A percentile compares a stretch with the other conserved stretches of the same genome.
phyloP scores from a whole-genome alignment of 2,329 filamentous ascomycete species.

The Colletotrichum phormii region DNA sequence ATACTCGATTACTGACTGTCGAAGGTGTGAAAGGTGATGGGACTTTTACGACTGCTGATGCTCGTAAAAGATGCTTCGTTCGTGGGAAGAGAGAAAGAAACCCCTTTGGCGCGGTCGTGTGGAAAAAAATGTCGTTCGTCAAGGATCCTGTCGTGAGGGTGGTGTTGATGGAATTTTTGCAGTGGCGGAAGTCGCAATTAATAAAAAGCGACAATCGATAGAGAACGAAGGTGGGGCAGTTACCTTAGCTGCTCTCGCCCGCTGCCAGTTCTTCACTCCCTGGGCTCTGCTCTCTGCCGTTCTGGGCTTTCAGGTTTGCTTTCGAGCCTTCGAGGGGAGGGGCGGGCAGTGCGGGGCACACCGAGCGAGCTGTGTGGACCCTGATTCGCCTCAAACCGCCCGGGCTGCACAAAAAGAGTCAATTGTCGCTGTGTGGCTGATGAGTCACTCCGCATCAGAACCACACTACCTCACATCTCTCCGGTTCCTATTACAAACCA shows the following conservation, averaged over 20 bases:
- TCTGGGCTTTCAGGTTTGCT: neutral
- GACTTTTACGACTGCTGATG: neutral
- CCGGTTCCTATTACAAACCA: slow-evolving; percentile 11
- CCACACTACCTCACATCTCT: neutral
- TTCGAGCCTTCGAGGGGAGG: neutral
- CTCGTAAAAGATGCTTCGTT: neutral
- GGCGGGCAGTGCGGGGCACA: slow-evolving; percentile 26
- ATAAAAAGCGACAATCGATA: slow-evolving; percentile 35
- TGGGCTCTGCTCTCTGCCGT: neutral
- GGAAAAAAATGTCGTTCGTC: neutral
- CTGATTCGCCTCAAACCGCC: slow-evolving; percentile 18
- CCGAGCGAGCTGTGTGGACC: slow-evolving; percentile 26
- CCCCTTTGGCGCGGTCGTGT: neutral
- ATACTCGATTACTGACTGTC: slow-evolving; percentile 3
- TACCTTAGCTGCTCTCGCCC: neutral
- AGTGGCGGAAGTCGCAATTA: slow-evolving; percentile 34
- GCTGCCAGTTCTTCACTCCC: slow-evolving; percentile 13
- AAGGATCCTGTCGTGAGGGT: slow-evolving; percentile 20
- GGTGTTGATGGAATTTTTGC: slow-evolving; percentile 36
- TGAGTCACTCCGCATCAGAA: slow-evolving; percentile 31
- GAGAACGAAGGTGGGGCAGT: slow-evolving; percentile 17
- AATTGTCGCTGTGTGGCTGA: slow-evolving; percentile 23
- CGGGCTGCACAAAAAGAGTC: slow-evolving; percentile 7
- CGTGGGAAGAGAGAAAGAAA: neutral
- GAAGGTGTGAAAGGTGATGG: neutral